Base-by-base conservation (phyloP, 2,329 filamentous ascomycete genomes). In the Aspergillus piperis region DNA sequence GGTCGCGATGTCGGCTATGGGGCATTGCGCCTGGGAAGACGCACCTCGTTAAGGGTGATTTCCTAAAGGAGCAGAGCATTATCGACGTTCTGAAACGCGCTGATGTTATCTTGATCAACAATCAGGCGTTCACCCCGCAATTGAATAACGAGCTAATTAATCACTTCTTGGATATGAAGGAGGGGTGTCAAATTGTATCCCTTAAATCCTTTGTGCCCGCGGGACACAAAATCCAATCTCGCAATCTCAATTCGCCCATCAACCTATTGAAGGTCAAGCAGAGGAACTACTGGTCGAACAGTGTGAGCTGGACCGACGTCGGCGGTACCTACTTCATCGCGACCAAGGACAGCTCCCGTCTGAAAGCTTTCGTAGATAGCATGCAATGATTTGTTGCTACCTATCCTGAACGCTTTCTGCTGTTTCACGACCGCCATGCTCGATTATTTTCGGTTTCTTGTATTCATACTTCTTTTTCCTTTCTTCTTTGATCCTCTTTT, bases 31-130 rank as follows among this genome's bases (percentile, higher is more conserved):
- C 91, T 2, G 95, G 95, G 62, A 82, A 85, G 61, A 90, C 95
- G n/a, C 84, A 87, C 62, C 86, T 99, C 6, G 86, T 94, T 63
- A 82, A 88, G 47, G 95, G 92, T 8, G 91, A 96, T 73, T 97
- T 99, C 71, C 86, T 92, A 8, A 86, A 88, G 65, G 90, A 90
- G 66, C 75, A 84, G 15, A 82, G 83, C 60, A 91, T 97, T 52
- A 83, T 88, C 61, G 83, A 87, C 23, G 88, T 88, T 7, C 83
- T 99, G 53, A 89, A 90, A 74, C 86, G 88, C 57, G 94, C 95
- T 1, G 95, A 99, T 73, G 93, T 98, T n/a, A 86, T 99, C 17
- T 84, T 99, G 25, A 94, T 98, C 69, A 99, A 99, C 81, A 99
- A 99, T 78, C 93, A 98, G 77, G 95, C 92, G 2, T 99, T 99